Conservation (phyloP, 495 filamentous ascomycete genomes). For the Talaromyces proteolyticus region DNA sequence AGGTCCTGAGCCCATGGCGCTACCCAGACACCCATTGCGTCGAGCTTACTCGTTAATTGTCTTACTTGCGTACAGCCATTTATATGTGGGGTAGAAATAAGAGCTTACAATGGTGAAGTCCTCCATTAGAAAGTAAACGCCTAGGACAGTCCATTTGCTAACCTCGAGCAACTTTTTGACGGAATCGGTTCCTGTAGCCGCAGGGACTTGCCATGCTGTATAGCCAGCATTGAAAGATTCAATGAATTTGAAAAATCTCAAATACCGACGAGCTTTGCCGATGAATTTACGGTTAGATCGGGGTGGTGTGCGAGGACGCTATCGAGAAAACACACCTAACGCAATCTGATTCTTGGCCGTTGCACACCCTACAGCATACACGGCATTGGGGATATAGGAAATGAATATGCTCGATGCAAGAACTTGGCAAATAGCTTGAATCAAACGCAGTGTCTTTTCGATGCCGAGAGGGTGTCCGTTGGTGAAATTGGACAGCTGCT, state of each 20-base stretch:
- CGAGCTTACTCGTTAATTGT: slow-evolving; percentile 27
- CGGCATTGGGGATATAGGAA: background rate
- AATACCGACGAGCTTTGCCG: slow-evolving; percentile 41
- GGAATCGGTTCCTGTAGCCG: background rate
- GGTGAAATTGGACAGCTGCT: slow-evolving; percentile 30
- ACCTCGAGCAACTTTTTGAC: slow-evolving; percentile 7
- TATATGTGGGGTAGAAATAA: slow-evolving; percentile 5
- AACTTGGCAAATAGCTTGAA: slow-evolving; percentile 51
- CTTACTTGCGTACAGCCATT: too few species aligned
- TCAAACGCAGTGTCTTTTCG: slow-evolving; percentile 55
- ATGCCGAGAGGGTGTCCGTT: slow-evolving; percentile 36
- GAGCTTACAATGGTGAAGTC: slow-evolving; percentile 33
- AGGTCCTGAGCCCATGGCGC: slow-evolving; percentile 22
- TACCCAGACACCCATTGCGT: slow-evolving; percentile 37
- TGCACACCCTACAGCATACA: slow-evolving; percentile 4
- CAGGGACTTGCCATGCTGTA: background rate
- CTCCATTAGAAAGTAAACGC: slow-evolving; percentile 33
- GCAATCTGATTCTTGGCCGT: slow-evolving; percentile 4
- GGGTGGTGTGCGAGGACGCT: background rate
- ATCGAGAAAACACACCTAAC: background rate
- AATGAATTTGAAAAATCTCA: slow-evolving; percentile 59
- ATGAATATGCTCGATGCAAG: slow-evolving; percentile 1
- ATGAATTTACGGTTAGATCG: slow-evolving; percentile 1
- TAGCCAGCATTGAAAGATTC: slow-evolving; percentile 45
- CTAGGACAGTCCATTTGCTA: slow-evolving; percentile 30